phyloP scores from a whole-genome alignment of 2,329 filamentous ascomycete species.

The Escovopsis sp. region DNA sequence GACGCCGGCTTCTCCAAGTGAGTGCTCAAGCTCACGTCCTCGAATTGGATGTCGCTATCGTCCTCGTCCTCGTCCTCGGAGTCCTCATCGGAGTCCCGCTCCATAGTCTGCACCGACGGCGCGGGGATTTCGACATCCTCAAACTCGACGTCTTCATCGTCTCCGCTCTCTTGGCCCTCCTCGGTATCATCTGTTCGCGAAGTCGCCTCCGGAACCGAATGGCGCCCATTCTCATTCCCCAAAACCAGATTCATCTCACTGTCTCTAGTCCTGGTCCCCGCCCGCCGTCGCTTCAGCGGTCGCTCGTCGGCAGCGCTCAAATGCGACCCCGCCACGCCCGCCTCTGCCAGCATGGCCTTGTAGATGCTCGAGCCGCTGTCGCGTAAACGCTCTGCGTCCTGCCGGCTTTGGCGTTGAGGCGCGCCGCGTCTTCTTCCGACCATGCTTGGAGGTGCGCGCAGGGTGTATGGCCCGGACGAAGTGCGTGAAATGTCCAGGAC shows the following conservation, averaged over 20 bases:
- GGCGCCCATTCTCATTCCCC: background rate
- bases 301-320: constrained; percentile 18
- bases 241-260: too few relatives aligned
- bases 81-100: constrained; percentile 32
- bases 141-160: constrained; percentile 30
- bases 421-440: constrained; percentile 16
- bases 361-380: constrained; percentile 27
- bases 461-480: too few relatives aligned
- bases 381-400: constrained; percentile 5
- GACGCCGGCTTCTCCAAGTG: constrained; percentile 11
- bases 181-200: background rate
- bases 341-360: constrained; percentile 34
- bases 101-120: constrained; percentile 36
- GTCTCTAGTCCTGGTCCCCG: constrained; percentile 7
- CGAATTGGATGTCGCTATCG: constrained; percentile 28
- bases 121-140: constrained; percentile 34
- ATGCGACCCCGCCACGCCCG: constrained; percentile 21
- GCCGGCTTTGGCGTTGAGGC: constrained; percentile 11
- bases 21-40: constrained; percentile 31
- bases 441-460: constrained; percentile 11
- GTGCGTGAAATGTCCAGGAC: too few relatives aligned
- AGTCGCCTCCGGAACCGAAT: background rate
- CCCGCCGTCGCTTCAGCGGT: constrained; percentile 25
- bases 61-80: constrained; percentile 28
- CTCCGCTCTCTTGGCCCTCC: constrained; percentile 14